Base-by-base conservation (phyloP, 768 basidiomycete genomes). In the Panus rudis region DNA sequence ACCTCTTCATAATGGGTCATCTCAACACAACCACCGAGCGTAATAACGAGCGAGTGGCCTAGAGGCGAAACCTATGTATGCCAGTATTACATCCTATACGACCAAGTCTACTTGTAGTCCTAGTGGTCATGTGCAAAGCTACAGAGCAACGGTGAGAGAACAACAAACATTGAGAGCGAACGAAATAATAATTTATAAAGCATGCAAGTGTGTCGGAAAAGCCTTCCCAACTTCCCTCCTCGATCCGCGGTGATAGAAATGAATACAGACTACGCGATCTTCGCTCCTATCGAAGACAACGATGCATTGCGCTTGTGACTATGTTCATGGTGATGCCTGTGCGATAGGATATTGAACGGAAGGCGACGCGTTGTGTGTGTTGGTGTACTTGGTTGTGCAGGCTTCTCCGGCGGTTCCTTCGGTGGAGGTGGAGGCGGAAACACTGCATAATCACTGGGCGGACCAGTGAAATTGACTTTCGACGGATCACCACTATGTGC, bases 381-480 rank as follows among this genome's bases (percentile, higher is more conserved):
- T 31, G 52, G 51, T 14, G 72, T 67, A n/a, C 72, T 74, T 34
- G 79, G 71, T 1, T 75, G 75, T 31, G 56, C 58, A 38, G 55
- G 53, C 42, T 56, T 69, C 39, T 70, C 72, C 52, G 73, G 71
- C 49, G 65, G 57, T 27, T 62, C 57, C 35, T 56, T 48, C 28
- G 41, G 37, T 42, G 56, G 49, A 28, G 80, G 81, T 42, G 84
- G 84, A 45, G 81, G 81, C 19, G 81, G 83, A 49, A 85, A 84
- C 46, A 71, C 71, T 13, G 84, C 79, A 62, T 80, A 85, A 48
- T 81, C 79, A 42, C 72, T 74, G 37, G 84, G 70, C 26, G 84
- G 82, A 3, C 84, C 84, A n/a, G 66, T 67, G 49, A 70, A 81
- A 38, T 61, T 66, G 55, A 74, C 75, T 22, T 67, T 52, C 39